These are phyloP conservation scores for Ambrosia artemisiifolia DNA, from an alignment of 129 eudicot species.

Conservation along the genomic window DNA sequence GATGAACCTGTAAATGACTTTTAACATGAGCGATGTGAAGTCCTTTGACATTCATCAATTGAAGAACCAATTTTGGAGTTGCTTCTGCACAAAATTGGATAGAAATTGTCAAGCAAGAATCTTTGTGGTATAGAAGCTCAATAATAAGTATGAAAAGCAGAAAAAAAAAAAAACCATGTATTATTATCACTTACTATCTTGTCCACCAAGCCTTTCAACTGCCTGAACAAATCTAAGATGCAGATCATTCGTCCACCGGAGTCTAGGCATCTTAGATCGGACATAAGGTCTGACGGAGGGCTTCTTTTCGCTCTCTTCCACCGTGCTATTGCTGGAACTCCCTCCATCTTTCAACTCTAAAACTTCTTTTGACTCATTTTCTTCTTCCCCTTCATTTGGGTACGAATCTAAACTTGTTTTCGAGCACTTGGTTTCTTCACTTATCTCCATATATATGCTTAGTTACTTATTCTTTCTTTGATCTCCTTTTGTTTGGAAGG, in stretches of 20 bases:
- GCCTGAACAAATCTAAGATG: constrained; percentile 85
- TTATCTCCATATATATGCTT: constrained; percentile 45
- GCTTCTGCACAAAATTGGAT: constrained; percentile 57
- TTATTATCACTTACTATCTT: constrained; percentile 55
- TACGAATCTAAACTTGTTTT: constrained; percentile 42
- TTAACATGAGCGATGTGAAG: constrained; percentile 93
- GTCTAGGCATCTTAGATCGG: constrained; percentile 76
- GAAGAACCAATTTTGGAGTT: constrained; percentile 91
- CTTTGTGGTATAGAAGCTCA: neutral
- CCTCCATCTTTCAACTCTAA: constrained; percentile 42
- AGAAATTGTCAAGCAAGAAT: neutral
- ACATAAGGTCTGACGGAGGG: constrained; percentile 74
- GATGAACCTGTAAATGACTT: constrained; percentile 86
- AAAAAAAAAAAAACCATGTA: neutral
- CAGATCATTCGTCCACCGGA: constrained; percentile 83
- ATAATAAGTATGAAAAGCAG: neutral
- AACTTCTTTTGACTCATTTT: constrained; percentile 33
- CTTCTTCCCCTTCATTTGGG: constrained; percentile 35
- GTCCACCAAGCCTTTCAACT: constrained; percentile 87
- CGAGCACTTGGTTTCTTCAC: constrained; percentile 44
- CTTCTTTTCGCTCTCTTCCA: constrained; percentile 72
- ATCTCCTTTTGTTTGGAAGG: neutral
- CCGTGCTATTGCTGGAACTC: constrained; percentile 69
- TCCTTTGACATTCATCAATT: constrained; percentile 84
- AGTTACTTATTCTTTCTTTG: neutral